Conservation (phyloP, 2,329 filamentous ascomycete species). For the Botrytis squamosa region DNA sequence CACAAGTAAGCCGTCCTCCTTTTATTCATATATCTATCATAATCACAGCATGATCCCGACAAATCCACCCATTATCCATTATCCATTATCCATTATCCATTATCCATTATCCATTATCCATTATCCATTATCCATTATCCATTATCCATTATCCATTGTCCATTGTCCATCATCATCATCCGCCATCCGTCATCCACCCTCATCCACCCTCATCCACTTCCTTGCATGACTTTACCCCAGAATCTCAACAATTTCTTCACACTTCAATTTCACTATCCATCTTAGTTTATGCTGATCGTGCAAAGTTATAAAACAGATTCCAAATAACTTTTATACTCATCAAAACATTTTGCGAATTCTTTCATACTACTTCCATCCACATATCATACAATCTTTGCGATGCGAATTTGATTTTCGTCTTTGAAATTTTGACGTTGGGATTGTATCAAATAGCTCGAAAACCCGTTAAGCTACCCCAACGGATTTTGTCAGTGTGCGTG, state of each 20-base stretch:
- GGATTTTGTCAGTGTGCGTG: neutral
- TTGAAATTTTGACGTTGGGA: neutral
- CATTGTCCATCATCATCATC: neutral
- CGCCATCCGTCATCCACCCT: neutral
- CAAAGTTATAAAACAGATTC: neutral
- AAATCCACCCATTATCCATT: neutral
- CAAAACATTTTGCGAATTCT: neutral
- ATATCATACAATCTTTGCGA: neutral
- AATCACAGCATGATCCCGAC: neutral
- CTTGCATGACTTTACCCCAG: constrained; percentile 17
- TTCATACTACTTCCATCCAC: neutral
- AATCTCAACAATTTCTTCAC: constrained; percentile 9
- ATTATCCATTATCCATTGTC: neutral
- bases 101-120: neutral
- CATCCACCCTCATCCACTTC: neutral
- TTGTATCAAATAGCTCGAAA: neutral
- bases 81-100: neutral
- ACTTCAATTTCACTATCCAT: neutral
- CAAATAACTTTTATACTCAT: neutral
- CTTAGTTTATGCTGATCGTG: neutral
- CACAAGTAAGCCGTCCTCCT: neutral
- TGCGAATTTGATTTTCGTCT: neutral
- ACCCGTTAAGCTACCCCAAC: constrained; percentile 9
- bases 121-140: neutral
- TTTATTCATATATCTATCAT: neutral